Conservation (phyloP, 2,329 filamentous ascomycete species). For the Rhinocladiella similis region DNA sequence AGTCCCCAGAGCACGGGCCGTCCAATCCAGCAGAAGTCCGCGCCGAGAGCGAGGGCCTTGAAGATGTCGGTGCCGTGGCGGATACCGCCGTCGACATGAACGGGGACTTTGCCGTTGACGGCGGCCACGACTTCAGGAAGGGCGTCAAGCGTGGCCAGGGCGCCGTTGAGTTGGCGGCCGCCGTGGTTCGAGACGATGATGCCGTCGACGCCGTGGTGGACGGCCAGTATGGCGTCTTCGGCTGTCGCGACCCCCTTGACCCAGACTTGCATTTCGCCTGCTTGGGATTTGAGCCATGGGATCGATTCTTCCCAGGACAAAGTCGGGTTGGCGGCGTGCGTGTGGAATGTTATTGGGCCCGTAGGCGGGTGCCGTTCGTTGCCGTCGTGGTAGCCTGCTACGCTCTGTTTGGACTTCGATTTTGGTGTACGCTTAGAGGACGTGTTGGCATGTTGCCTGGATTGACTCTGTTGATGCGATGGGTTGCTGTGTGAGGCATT, state of each 20-base stretch:
- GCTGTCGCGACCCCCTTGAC: slow-evolving; percentile 32
- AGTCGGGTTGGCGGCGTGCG: slow-evolving; percentile 87
- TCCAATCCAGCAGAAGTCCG: slow-evolving; percentile 52
- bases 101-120: slow-evolving; percentile 31
- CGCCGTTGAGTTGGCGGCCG: slow-evolving; percentile 41
- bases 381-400: slow-evolving; percentile 19
- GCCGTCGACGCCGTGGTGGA: slow-evolving; percentile 38
- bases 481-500: too few relatives aligned
- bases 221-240: slow-evolving; percentile 38
- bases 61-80: slow-evolving; percentile 58
- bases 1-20: slow-evolving; percentile 53
- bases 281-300: slow-evolving; percentile 22
- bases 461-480: too few relatives aligned
- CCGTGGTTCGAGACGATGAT: slow-evolving; percentile 43
- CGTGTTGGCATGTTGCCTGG: background rate
- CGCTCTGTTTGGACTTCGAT: slow-evolving; percentile 4
- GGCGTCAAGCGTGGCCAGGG: slow-evolving; percentile 40
- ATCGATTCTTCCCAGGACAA: slow-evolving; percentile 45
- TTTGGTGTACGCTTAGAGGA: slow-evolving; percentile 1
- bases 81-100: slow-evolving; percentile 58
- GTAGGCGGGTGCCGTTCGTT: slow-evolving; percentile 62
- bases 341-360: slow-evolving; percentile 85
- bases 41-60: slow-evolving; percentile 57
- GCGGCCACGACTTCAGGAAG: slow-evolving; percentile 31
- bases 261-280: slow-evolving; percentile 25